These are phyloP conservation scores for Dendrocalamus latiflorus DNA, from an alignment of 202 grass and related monocot species.

Conservation along the genomic window DNA sequence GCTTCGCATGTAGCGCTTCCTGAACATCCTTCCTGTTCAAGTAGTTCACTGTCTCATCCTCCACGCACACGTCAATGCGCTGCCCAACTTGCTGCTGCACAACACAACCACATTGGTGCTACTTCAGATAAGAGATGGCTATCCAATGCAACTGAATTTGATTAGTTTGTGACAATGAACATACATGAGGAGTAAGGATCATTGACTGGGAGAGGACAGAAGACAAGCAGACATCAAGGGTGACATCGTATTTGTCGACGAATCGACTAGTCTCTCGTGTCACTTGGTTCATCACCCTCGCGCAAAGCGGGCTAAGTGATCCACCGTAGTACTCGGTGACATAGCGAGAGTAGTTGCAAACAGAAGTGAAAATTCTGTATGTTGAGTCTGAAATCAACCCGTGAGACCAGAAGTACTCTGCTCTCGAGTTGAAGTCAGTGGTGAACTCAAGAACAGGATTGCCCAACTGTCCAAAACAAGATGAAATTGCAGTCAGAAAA, in stretches of 20 bases:
- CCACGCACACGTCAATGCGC: constrained; percentile 83
- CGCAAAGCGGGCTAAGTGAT: constrained; percentile 56
- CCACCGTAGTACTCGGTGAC: constrained; percentile 88
- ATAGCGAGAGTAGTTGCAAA: constrained; percentile 91
- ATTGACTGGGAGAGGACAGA: constrained; percentile 81
- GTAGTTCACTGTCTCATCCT: constrained; percentile 89
- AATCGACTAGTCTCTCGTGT: constrained; percentile 83
- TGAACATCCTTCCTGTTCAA: constrained; percentile 85
- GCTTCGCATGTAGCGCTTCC: constrained; percentile 65
- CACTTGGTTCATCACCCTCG: constrained; percentile 87
- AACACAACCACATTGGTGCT: background rate
- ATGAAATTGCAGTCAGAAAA: background rate
- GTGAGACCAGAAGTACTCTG: constrained; percentile 96
- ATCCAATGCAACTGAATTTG: background rate
- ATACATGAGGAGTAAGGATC: constrained; percentile 59
- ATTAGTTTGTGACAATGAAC: background rate
- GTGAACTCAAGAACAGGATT: constrained; percentile 89
- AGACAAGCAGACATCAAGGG: constrained; percentile 80
- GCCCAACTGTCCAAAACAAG: constrained; percentile 52
- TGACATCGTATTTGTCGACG: constrained; percentile 96
- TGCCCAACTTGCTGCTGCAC: constrained; percentile 45
- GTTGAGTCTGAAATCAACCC: constrained; percentile 91
- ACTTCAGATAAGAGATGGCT: background rate
- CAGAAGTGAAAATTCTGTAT: constrained; percentile 63
- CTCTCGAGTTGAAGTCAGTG: constrained; percentile 92